These are phyloP conservation scores for Xylaria sp. DNA, from an alignment of 2,329 filamentous ascomycete genomes.

Conservation along the genomic window DNA sequence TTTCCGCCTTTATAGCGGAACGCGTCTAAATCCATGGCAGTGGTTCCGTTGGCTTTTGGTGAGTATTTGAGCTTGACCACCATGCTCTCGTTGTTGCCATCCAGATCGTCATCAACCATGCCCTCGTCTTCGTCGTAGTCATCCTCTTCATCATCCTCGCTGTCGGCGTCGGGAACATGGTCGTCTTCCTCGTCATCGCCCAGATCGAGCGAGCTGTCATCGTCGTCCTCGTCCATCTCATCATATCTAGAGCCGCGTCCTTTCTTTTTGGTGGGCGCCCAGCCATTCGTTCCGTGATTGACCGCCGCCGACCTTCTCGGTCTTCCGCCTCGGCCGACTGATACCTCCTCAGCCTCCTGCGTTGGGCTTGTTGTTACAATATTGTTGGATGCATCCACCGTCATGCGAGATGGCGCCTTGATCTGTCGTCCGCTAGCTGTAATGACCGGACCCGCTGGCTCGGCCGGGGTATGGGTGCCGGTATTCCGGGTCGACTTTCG, in stretches of 20 bases:
- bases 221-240: constrained; percentile 71
- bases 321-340: constrained; percentile 58
- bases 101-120: constrained; percentile 63
- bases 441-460: constrained; percentile 68
- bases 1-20: constrained; percentile 45
- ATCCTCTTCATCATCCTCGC: constrained; percentile 62
- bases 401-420: constrained; percentile 72
- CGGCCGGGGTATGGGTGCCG: constrained; percentile 76
- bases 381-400: constrained; percentile 65
- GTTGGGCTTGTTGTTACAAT: constrained; percentile 56
- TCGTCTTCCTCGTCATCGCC: constrained; percentile 79
- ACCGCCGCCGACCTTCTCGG: constrained; percentile 62
- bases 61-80: constrained; percentile 75
- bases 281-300: constrained; percentile 62
- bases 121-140: constrained; percentile 61
- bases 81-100: constrained; percentile 65
- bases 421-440: constrained; percentile 92
- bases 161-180: constrained; percentile 69
- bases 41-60: constrained; percentile 49
- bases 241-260: constrained; percentile 65
- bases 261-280: constrained; percentile 54
- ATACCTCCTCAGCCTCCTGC: constrained; percentile 51
- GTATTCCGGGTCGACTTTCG: constrained; percentile 80
- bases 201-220: constrained; percentile 77
- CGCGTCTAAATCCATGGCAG: constrained; percentile 47